Percentiles rank a stretch among this genome's conserved stretches.
phyloP scores from a whole-genome alignment of 2,329 filamentous ascomycete species.

The Colletotrichum brevisporum region DNA sequence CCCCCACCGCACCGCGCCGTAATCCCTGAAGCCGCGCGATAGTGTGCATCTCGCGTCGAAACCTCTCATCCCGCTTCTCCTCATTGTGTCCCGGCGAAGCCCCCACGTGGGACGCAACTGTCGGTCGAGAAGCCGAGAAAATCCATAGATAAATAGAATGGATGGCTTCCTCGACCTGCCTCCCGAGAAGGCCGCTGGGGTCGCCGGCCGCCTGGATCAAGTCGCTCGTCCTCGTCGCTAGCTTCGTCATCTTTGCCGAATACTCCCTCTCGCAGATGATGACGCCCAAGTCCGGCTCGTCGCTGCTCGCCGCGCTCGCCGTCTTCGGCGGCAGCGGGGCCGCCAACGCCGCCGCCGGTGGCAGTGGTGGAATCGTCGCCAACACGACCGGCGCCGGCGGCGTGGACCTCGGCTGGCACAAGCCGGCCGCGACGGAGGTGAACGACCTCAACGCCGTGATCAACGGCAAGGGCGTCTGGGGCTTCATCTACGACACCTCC shows the following conservation, averaged over 20 bases:
- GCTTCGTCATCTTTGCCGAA: conserved; percentile 31
- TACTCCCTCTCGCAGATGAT: conserved; percentile 34
- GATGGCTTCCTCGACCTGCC: conserved; percentile 33
- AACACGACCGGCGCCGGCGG: conserved; percentile 8
- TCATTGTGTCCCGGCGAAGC: not conserved
- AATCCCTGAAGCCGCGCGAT: conserved; percentile 14
- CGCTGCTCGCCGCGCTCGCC: conserved; percentile 38
- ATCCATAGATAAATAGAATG: conserved; percentile 22
- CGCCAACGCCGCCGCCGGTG: not conserved
- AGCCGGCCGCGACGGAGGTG: conserved; percentile 67
- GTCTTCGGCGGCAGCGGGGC: conserved; percentile 20
- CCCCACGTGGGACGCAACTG: conserved; percentile 4
- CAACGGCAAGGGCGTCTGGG: conserved; percentile 74
- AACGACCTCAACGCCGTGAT: conserved; percentile 74
- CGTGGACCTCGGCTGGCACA: conserved; percentile 68
- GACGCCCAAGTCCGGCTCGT: conserved; percentile 28
- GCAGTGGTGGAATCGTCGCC: conserved; percentile 20
- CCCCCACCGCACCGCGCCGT: conserved; percentile 7
- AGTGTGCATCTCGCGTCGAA: not conserved
- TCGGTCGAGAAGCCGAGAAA: not conserved
- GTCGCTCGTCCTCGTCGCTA: conserved; percentile 35
- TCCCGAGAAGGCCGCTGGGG: conserved; percentile 31
- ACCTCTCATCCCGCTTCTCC: not conserved
- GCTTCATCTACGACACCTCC: conserved; percentile 81
- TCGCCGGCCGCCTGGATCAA: conserved; percentile 38